These are phyloP conservation scores for Fusarium sp. DNA, from an alignment of 2,329 filamentous ascomycete genomes.

Conservation along the genomic window DNA sequence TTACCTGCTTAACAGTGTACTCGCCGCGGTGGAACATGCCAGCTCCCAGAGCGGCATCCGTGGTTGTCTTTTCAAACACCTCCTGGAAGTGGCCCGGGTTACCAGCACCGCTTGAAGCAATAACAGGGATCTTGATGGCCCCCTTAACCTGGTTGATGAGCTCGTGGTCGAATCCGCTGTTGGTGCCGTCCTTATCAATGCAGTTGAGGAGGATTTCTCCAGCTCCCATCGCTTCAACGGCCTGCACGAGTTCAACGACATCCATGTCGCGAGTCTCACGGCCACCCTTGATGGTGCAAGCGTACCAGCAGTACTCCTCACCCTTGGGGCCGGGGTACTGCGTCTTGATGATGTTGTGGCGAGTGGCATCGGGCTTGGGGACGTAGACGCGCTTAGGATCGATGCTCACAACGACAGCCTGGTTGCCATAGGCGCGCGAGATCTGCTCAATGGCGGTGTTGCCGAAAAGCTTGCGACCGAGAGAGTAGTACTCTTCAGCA, in stretches of 20 bases:
- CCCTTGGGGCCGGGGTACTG: conserved; percentile 79
- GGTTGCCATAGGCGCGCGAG: conserved; percentile 91
- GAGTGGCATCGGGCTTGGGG: conserved; percentile 76
- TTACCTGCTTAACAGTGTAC: conserved; percentile 95
- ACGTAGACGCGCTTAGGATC: conserved; percentile 96
- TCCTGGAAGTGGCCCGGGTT: conserved; percentile 90
- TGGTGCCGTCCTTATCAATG: conserved; percentile 97
- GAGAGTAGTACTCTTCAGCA: conserved; percentile 89
- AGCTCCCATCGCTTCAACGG: conserved; percentile 95
- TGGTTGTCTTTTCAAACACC: conserved; percentile 87
- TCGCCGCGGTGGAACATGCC: conserved; percentile 98
- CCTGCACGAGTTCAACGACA: conserved; percentile 87
- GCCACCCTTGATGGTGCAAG: conserved; percentile 96
- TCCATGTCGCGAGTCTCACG: conserved; percentile 95
- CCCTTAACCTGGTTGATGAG: conserved; percentile 89
- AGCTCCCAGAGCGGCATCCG: conserved; percentile 93
- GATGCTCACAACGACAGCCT: conserved; percentile 95
- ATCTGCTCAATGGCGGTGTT: conserved; percentile 97
- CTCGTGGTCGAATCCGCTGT: conserved; percentile 94
- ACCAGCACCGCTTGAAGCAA: conserved; percentile 93
- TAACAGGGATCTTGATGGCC: conserved; percentile 92
- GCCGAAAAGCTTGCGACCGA: conserved; percentile 78
- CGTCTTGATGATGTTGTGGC: conserved; percentile 82
- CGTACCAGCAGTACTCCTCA: conserved; percentile 93
- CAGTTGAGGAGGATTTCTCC: conserved; percentile 97